Percentiles rank a stretch among this genome's conserved stretches.
Evolutionary conservation across 1,284 basidiomycete species (phyloP).

Genomic region (Heliocybe sulcata): DNA sequence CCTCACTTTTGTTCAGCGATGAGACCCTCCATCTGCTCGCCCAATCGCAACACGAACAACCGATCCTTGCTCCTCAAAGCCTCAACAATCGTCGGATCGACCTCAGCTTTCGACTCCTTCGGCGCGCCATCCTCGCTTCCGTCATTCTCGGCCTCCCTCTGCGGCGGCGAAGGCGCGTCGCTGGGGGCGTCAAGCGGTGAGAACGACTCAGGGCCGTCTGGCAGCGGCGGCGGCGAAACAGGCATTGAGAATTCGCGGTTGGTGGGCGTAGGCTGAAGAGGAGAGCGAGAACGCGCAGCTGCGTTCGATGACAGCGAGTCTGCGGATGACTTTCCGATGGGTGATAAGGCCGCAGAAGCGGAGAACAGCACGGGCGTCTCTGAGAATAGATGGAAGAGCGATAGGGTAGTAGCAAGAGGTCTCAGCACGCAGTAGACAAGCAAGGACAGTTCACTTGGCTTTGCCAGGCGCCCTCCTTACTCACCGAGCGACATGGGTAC

Average conservation of each 20-base stretch:
- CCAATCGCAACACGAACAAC: slow-evolving; percentile 76
- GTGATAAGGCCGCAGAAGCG: neutral
- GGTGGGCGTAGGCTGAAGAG: neutral
- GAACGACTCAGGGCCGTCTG: slow-evolving; percentile 1
- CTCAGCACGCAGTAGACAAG: slow-evolving; percentile 1
- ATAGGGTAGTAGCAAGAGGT: neutral
- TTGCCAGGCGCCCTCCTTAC: neutral
- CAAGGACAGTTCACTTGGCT: neutral
- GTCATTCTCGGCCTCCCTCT: neutral
- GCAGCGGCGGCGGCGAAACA: neutral
- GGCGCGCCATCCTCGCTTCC: slow-evolving; percentile 6
- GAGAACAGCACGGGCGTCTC: neutral
- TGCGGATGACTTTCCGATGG: neutral
- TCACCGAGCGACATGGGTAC: slow-evolving; percentile 4
- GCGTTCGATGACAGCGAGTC: neutral
- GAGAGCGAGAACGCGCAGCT: slow-evolving; percentile 1
- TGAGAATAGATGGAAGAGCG: slow-evolving; percentile 2
- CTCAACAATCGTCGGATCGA: slow-evolving; percentile 72
- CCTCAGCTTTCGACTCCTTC: slow-evolving; percentile 28
- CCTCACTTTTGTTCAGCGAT: slow-evolving; percentile 66
- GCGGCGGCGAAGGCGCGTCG: neutral
- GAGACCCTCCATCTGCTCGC: slow-evolving; percentile 72
- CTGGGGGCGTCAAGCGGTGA: neutral
- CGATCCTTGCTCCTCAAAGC: slow-evolving; percentile 82
- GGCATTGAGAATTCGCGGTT: neutral